Base-by-base conservation (phyloP, 2,329 filamentous ascomycete genomes). In the Colletotrichum neosansevieriae region DNA sequence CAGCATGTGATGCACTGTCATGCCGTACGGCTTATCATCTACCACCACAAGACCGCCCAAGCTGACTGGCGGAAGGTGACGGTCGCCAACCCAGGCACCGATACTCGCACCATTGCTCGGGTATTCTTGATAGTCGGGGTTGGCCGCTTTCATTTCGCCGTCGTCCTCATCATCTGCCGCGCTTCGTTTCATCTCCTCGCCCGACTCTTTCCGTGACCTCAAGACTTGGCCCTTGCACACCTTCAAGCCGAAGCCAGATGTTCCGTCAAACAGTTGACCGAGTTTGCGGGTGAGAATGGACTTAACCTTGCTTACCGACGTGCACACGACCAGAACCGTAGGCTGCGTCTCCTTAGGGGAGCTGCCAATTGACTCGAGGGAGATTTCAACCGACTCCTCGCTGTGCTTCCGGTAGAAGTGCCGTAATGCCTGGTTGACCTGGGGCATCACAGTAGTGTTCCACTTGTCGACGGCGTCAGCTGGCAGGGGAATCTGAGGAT, bases 1-100 rank as follows among this genome's bases (percentile, higher is more conserved):
- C 2, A 98, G 88, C 89, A 98, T 95, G 78, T 98, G 95, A 75
- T 98, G 95, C 0, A 98, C 95, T 21, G 94, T 98, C 93, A 98
- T 96, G 12, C 95, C 95, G 74, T 94, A 96, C 0, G 93, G 89
- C 77, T 92, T 90, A 63, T 92, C 89, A 75, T 98, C 94, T 2
- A 98, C 89, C 36, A 96, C 82, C 45, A 98, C 89, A 4, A 97
- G 86, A 9, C 95, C 95, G 12, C 95, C 95, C 72, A 97, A 94
- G 36, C 94, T 97, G 3, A 97, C 95, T 2, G 95, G 94, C 6
- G 94, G 94, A 3, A 98, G 83, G 75, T 98, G 95, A 50, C 92
- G 90, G 71, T 94, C 89, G 65, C 92, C 92, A 58, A 93, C 90
- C 84, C 93, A 98, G 0, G 94, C 94, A 6, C 95, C 95, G 67